phyloP scores from a whole-genome alignment of 2,329 filamentous ascomycete genomes.

The Trichoderma guizhouense region DNA sequence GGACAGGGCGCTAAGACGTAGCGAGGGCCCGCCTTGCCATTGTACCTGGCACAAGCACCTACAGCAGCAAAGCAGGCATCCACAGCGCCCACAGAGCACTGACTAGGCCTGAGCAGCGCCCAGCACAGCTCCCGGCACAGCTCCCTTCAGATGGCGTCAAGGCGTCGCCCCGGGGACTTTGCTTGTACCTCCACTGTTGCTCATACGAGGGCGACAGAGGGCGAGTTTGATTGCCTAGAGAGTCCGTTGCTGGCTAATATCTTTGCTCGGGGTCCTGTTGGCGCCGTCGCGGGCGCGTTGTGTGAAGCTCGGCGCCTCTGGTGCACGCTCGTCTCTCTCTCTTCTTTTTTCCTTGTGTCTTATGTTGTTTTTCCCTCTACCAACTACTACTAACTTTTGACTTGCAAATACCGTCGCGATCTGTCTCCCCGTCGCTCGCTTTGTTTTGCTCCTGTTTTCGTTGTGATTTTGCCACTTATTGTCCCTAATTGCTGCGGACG shows the following conservation, averaged over 20 bases:
- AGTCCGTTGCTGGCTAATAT: not conserved
- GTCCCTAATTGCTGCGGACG: not conserved
- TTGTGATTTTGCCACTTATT: not conserved
- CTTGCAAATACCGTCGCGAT: not conserved
- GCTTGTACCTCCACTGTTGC: not conserved
- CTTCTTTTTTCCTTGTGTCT: not conserved
- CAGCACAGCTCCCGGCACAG: not conserved
- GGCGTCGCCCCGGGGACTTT: not conserved
- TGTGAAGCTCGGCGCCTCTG: not conserved
- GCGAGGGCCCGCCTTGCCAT: not conserved
- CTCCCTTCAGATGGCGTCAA: not conserved
- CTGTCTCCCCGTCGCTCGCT: not conserved
- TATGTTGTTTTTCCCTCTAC: not conserved
- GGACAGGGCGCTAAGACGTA: slow-evolving; percentile 8
- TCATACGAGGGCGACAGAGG: not conserved
- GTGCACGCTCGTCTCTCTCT: not conserved
- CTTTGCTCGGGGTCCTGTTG: not conserved
- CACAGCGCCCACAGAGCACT: not conserved
- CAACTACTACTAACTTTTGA: not conserved
- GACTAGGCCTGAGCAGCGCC: not conserved
- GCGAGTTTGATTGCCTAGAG: not conserved
- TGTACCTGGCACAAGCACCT: slow-evolving; percentile 5
- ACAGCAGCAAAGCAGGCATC: not conserved
- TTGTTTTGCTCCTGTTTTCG: not conserved
- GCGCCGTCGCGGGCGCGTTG: slow-evolving; percentile 1